phyloP scores from a whole-genome alignment of 2,329 filamentous ascomycete genomes.

The Neoascochyta sp. region DNA sequence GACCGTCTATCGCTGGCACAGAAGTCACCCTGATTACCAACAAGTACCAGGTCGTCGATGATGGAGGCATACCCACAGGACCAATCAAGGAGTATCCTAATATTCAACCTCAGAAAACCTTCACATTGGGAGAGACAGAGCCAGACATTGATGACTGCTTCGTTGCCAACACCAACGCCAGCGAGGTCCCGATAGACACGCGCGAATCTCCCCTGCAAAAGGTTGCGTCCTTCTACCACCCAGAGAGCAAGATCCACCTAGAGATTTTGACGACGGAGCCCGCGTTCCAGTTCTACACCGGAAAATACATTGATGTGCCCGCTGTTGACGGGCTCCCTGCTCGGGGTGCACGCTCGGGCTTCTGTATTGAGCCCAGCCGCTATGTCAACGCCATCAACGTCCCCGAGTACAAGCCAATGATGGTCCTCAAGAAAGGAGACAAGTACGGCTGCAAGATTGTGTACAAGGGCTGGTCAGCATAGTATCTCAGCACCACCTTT shows the following conservation, averaged over 20 bases:
- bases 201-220: slow-evolving; percentile 57
- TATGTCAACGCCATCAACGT: slow-evolving; percentile 87
- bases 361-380: slow-evolving; percentile 88
- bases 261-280: slow-evolving; percentile 91
- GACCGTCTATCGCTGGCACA: slow-evolving; percentile 60
- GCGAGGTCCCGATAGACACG: slow-evolving; percentile 50
- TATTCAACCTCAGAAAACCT: slow-evolving; percentile 62
- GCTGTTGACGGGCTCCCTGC: slow-evolving; percentile 57
- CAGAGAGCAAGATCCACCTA: slow-evolving; percentile 70
- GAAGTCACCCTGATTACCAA: slow-evolving; percentile 56
- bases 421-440: slow-evolving; percentile 78
- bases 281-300: slow-evolving; percentile 95
- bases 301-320: slow-evolving; percentile 76
- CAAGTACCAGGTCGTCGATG: slow-evolving; percentile 70
- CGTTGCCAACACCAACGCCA: slow-evolving; percentile 63
- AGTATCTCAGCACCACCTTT: slow-evolving; percentile 2
- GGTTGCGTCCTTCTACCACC: slow-evolving; percentile 70
- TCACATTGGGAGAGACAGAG: slow-evolving; percentile 66
- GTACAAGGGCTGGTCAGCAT: slow-evolving; percentile 76
- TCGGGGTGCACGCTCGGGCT: slow-evolving; percentile 66
- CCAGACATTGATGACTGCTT: slow-evolving; percentile 91
- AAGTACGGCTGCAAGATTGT: slow-evolving; percentile 77
- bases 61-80: slow-evolving; percentile 69
- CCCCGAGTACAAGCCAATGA: slow-evolving; percentile 73
- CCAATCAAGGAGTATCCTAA: slow-evolving; percentile 62